Evolutionary conservation across 2,329 filamentous ascomycete genomes (phyloP).

Genomic region (Pezicula radicicola): DNA sequence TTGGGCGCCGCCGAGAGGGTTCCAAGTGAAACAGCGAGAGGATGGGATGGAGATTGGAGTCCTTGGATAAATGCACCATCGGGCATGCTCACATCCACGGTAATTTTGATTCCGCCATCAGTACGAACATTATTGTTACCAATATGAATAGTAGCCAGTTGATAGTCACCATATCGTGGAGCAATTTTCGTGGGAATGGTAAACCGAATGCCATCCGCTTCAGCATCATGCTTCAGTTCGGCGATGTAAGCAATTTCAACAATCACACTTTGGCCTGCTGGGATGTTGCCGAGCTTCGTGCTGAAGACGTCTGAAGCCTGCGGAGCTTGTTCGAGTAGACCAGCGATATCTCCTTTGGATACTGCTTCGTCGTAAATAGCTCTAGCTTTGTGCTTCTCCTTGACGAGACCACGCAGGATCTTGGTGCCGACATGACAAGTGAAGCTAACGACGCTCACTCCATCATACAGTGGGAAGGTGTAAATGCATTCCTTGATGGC

Average conservation of each 20-base stretch:
- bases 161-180: constrained; percentile 56
- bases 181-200: constrained; percentile 66
- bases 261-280: constrained; percentile 50
- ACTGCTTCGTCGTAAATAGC: constrained; percentile 58
- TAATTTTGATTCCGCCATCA: constrained; percentile 36
- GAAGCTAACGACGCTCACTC: constrained; percentile 67
- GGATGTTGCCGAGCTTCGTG: constrained; percentile 66
- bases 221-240: constrained; percentile 67
- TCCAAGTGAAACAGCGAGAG: constrained; percentile 63
- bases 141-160: constrained; percentile 20
- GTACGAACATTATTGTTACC: constrained; percentile 1
- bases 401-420: constrained; percentile 61
- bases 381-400: constrained; percentile 61
- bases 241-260: constrained; percentile 66
- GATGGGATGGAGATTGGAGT: constrained; percentile 65
- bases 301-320: constrained; percentile 64
- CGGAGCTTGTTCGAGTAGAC: constrained; percentile 59
- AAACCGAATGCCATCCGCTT: constrained; percentile 64
- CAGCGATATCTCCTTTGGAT: constrained; percentile 56
- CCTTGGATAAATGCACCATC: constrained; percentile 53
- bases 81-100: constrained; percentile 57
- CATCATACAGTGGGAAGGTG: constrained; percentile 70
- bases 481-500: constrained; percentile 57
- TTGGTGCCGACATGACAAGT: constrained; percentile 59
- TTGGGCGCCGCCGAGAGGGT: constrained; percentile 44